Percentiles rank a stretch among this genome's conserved stretches.
phyloP scores from a whole-genome alignment of 106 monocot genomes.

The Xerophyta viscosa region DNA sequence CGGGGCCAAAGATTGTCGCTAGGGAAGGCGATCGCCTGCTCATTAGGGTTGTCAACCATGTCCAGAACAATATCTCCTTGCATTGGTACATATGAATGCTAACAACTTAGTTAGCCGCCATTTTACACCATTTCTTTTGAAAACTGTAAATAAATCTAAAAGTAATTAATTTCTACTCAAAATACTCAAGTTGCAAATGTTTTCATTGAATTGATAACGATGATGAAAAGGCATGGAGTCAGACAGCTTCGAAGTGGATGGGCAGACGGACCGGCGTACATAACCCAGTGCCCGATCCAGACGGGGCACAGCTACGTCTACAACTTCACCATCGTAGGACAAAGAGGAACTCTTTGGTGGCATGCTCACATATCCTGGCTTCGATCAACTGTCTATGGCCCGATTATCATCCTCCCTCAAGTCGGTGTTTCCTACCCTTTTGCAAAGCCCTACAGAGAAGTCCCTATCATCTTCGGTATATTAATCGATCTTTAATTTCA shows the following conservation, averaged over 20 bases:
- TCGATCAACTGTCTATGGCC: conserved; percentile 34
- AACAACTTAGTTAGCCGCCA: no score
- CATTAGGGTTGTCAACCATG: conserved; percentile 14
- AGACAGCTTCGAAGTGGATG: conserved; percentile 38
- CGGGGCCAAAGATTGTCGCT: conserved; percentile 10
- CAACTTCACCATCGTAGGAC: conserved; percentile 46
- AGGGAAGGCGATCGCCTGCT: conserved; percentile 14
- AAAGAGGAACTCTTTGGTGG: conserved; percentile 54
- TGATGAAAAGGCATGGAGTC: conserved; percentile 56
- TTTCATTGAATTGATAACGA: not conserved
- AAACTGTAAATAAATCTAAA: no score
- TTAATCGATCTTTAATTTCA: no score
- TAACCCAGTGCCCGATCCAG: conserved; percentile 56
- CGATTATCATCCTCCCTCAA: conserved; percentile 51
- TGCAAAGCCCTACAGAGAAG: conserved; percentile 33
- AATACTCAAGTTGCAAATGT: no score
- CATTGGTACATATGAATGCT: not conserved
- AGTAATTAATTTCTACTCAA: no score
- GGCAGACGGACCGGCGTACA: conserved; percentile 53
- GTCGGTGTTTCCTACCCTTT: conserved; percentile 38
- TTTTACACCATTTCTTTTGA: no score
- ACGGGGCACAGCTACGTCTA: conserved; percentile 40
- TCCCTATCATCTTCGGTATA: conserved; percentile 47
- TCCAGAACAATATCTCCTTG: not conserved
- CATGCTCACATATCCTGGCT: conserved; percentile 58